phyloP scores from a whole-genome alignment of 345 rosid species.

The Carallia pectinifolia region DNA sequence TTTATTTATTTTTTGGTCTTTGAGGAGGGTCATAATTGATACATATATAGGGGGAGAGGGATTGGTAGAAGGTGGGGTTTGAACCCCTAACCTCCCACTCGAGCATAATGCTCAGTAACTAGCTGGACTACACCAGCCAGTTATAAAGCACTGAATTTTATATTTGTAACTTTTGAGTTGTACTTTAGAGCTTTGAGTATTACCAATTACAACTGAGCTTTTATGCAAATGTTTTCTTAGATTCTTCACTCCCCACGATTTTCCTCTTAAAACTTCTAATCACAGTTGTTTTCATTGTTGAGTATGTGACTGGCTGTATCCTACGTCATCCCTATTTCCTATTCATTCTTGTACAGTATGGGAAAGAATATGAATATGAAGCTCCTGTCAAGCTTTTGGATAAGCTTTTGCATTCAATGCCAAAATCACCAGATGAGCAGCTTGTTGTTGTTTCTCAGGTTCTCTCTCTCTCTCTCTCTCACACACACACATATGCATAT shows the following conservation, averaged over 20 bases:
- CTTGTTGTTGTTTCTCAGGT: conserved; percentile 96
- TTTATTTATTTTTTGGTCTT: no score
- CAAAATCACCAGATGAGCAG: conserved; percentile 82
- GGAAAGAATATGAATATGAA: conserved; percentile 92
- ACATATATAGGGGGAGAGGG: no score
- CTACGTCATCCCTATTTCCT: neutral
- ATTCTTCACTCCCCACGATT: neutral
- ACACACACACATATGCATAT: no score
- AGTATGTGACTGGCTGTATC: neutral
- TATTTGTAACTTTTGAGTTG: no score
- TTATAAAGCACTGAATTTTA: no score
- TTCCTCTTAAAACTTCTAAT: neutral
- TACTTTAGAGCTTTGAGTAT: neutral
- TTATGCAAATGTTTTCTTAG: neutral
- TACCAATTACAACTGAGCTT: neutral
- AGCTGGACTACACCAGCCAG: no score
- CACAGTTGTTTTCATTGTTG: neutral
- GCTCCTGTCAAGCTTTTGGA: conserved; percentile 94
- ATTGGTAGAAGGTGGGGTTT: no score
- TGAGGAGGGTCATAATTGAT: no score
- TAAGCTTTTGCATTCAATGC: conserved; percentile 91
- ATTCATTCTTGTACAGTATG: conserved; percentile 51
- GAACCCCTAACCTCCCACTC: no score
- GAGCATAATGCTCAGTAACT: no score
- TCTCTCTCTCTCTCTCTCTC: conserved; percentile 6